These are phyloP conservation scores for Aristolochia contorta DNA, from an alignment of 164 flowering plant genomes.

Conservation along the genomic window DNA sequence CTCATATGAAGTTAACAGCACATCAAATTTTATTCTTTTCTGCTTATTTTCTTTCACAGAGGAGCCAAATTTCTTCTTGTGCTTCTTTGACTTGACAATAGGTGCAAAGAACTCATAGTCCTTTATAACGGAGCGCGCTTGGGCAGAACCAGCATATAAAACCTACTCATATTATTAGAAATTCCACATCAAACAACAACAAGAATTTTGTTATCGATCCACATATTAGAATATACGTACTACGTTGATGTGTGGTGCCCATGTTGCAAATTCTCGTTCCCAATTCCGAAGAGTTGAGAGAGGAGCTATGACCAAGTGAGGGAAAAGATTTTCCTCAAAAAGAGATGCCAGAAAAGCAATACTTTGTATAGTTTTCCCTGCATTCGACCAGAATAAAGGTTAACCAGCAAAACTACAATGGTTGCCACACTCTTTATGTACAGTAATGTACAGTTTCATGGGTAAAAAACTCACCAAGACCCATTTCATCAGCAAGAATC, in stretches of 20 bases:
- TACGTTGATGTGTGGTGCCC: conserved; percentile 99
- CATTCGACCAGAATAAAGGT: conserved; percentile 9
- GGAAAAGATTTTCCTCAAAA: conserved; percentile 49
- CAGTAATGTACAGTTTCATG: too few relatives aligned
- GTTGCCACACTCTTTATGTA: not conserved
- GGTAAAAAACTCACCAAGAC: conserved; percentile 57
- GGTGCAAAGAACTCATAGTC: conserved; percentile 78
- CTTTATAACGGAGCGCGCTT: conserved; percentile 72
- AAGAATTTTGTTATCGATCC: too few relatives aligned
- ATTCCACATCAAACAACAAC: too few relatives aligned
- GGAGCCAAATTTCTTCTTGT: conserved; percentile 62
- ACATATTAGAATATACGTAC: conserved; percentile 35
- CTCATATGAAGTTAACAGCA: conserved; percentile 93
- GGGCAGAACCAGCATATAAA: conserved; percentile 83
- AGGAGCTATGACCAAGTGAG: conserved; percentile 92
- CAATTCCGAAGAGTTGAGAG: conserved; percentile 94
- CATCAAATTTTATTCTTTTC: conserved; percentile 89
- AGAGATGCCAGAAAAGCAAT: conserved; percentile 94
- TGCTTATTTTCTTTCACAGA: conserved; percentile 62
- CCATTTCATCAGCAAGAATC: conserved; percentile 99
- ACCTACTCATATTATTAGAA: conserved; percentile 36
- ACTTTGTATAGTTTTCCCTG: conserved; percentile 98
- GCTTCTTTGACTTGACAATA: conserved; percentile 42
- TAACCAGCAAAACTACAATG: not conserved
- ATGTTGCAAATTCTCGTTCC: conserved; percentile 98